These are phyloP conservation scores for Nannochloropsis gaditana DNA, from an alignment of 108 stramenopile genomes.

Conservation along the genomic window DNA sequence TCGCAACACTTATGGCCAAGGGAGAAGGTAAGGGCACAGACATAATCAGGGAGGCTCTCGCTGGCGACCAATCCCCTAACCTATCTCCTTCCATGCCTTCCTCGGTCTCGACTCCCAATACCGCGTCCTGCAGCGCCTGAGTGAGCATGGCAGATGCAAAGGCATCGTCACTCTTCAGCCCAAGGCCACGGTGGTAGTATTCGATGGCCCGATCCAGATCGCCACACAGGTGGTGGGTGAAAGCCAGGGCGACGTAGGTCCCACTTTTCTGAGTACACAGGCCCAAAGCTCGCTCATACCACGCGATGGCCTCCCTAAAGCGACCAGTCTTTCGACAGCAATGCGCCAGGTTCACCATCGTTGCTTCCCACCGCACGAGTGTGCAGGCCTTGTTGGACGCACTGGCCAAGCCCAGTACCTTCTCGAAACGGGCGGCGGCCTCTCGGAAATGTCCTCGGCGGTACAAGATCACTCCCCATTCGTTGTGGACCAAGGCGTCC, in stretches of 20 bases:
- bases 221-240: constrained; percentile 68
- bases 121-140: constrained; percentile 65
- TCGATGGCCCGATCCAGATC: constrained; percentile 61
- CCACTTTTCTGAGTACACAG: constrained; percentile 49
- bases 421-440: constrained; percentile 66
- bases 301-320: constrained; percentile 64
- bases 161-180: constrained; percentile 77
- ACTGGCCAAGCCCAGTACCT: constrained; percentile 55
- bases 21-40: background rate
- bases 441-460: constrained; percentile 59
- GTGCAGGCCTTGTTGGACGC: background rate
- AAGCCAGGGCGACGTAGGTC: constrained; percentile 72
- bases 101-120: background rate
- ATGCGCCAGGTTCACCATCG: constrained; percentile 85
- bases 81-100: background rate
- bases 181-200: constrained; percentile 61
- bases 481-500: constrained; percentile 79
- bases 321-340: constrained; percentile 69
- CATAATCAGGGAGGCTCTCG: background rate
- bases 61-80: background rate
- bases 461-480: constrained; percentile 77
- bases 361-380: constrained; percentile 68
- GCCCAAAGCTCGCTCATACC: constrained; percentile 68
- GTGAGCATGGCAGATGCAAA: constrained; percentile 86
- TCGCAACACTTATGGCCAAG: background rate